These are phyloP conservation scores for Phytophthora vignae DNA, from an alignment of 352 stramenopile species.

Conservation along the genomic window DNA sequence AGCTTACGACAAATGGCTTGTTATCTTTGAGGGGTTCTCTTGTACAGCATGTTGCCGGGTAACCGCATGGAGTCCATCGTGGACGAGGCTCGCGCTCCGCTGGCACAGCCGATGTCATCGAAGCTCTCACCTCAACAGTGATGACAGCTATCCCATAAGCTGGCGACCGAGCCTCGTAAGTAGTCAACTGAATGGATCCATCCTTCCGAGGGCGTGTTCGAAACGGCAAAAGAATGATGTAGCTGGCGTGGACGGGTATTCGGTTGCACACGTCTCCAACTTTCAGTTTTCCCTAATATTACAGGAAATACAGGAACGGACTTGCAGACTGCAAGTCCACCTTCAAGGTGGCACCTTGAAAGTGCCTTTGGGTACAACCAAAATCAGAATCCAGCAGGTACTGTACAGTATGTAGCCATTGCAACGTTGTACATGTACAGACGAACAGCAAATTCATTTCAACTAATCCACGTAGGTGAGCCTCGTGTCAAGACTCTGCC, in stretches of 20 bases:
- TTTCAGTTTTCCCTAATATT: too few species aligned
- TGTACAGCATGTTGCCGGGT: constrained; percentile 1
- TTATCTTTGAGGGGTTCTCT: neutral
- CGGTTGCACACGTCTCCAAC: too few species aligned
- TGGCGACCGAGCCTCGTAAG: neutral
- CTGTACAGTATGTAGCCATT: neutral
- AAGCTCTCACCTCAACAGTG: neutral
- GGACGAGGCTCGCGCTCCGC: neutral
- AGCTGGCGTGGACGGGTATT: neutral
- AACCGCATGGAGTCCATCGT: neutral
- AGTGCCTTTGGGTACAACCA: neutral
- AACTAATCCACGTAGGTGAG: constrained; percentile 69
- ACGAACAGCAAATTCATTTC: constrained; percentile 17
- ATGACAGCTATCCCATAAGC: neutral
- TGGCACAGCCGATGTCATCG: neutral
- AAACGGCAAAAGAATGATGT: neutral
- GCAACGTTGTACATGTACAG: neutral
- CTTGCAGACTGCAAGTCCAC: too few species aligned
- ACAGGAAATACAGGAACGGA: too few species aligned
- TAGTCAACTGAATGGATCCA: neutral
- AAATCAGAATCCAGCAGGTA: neutral
- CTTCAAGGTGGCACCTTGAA: too few species aligned
- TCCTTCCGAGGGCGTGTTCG: neutral
- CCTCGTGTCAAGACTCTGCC: constrained; percentile 56
- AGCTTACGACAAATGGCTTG: too few species aligned